These are phyloP conservation scores for Russula emetica DNA, from an alignment of 768 basidiomycete genomes.

Conservation along the genomic window DNA sequence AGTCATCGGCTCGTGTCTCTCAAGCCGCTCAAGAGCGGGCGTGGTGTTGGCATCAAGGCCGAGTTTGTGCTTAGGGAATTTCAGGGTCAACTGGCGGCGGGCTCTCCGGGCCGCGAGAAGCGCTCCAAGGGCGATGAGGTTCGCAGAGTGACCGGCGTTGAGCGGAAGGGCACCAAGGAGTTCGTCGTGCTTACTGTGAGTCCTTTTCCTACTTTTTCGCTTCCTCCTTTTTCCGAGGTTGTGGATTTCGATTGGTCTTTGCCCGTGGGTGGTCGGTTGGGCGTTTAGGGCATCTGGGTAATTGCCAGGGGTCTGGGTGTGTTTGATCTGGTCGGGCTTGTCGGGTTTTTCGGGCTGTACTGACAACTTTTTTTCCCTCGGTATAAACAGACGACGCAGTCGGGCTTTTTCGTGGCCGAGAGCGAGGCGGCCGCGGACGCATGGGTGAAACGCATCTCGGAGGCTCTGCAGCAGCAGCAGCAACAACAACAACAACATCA, in stretches of 20 bases:
- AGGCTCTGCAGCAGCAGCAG: conserved; percentile 16
- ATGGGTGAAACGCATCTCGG: conserved; percentile 24
- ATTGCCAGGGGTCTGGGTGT: no score
- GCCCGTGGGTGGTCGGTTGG: neutral
- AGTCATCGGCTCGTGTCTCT: conserved; percentile 53
- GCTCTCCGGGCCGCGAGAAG: conserved; percentile 43
- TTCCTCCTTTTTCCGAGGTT: neutral
- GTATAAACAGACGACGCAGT: conserved; percentile 23
- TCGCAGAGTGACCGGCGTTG: conserved; percentile 44
- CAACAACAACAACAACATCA: no score
- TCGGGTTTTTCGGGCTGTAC: neutral
- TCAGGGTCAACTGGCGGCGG: conserved; percentile 26
- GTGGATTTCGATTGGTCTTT: neutral
- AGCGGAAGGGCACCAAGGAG: conserved; percentile 52
- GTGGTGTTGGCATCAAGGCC: conserved; percentile 44
- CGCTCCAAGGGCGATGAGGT: conserved; percentile 35
- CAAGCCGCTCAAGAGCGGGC: conserved; percentile 42
- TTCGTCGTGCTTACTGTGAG: conserved; percentile 60
- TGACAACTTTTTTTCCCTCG: neutral
- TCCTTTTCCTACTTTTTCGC: conserved; percentile 3
- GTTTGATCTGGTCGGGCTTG: neutral
- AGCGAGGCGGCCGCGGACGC: conserved; percentile 15
- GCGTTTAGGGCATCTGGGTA: no score
- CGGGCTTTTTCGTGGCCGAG: conserved; percentile 25
- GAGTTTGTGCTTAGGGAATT: conserved; percentile 44